Evolutionary conservation across 257 asterid genomes (phyloP).

Genomic region (Penstemon eatonii): DNA sequence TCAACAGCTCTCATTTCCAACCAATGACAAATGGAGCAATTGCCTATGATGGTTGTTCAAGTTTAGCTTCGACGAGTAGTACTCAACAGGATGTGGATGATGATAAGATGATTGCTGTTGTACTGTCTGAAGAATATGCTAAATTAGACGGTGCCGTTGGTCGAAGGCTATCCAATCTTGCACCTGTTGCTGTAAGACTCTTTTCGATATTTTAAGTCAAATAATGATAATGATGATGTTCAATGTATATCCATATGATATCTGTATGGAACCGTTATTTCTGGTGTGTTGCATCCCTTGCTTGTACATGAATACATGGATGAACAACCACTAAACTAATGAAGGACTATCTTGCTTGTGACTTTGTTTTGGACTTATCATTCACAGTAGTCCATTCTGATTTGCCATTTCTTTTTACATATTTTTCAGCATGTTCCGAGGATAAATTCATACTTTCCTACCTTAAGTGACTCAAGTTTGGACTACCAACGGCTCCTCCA

Average conservation of each 20-base stretch:
- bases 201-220: neutral
- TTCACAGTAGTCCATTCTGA: neutral
- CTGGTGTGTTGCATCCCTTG: neutral
- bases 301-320: neutral
- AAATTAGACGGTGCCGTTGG: constrained; percentile 59
- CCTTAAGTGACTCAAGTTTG: constrained; percentile 50
- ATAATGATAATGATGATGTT: constrained; percentile 3
- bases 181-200: constrained; percentile 56
- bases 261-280: neutral
- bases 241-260: neutral
- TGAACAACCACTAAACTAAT: neutral
- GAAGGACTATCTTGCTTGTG: neutral
- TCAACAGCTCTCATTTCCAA: neutral
- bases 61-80: constrained; percentile 46
- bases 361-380: neutral
- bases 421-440: constrained; percentile 58
- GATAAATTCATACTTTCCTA: constrained; percentile 54
- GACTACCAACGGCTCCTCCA: constrained; percentile 66
- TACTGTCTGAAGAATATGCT: constrained; percentile 62
- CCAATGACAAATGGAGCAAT: constrained; percentile 43
- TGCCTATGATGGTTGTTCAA: constrained; percentile 37
- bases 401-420: constrained; percentile 4
- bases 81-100: constrained; percentile 49
- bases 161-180: constrained; percentile 54
- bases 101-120: constrained; percentile 60